Evolutionary conservation across 345 rosid genomes (phyloP).

Genomic region (Clausena lansium): DNA sequence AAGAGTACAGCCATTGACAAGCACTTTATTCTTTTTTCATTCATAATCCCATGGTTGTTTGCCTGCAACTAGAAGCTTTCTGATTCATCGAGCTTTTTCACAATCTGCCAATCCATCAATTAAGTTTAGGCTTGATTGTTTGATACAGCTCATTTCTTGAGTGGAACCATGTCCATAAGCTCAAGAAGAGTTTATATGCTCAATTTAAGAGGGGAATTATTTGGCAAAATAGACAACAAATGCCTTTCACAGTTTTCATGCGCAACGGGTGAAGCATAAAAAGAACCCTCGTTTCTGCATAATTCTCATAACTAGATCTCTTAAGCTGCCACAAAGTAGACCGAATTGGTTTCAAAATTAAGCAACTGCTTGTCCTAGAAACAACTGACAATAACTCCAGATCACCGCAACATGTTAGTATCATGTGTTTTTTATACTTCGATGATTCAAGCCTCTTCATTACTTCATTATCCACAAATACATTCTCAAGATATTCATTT

Average conservation of each 20-base stretch:
- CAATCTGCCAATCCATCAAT: not conserved
- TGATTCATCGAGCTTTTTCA: not conserved
- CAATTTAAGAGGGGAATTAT: not conserved
- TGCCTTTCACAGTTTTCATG: not conserved
- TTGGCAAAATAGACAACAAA: not conserved
- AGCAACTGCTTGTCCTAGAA: not conserved
- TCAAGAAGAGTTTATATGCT: not conserved
- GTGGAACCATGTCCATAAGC: not conserved
- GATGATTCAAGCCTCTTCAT: not conserved
- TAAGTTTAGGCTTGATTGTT: not conserved
- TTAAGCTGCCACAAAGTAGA: not conserved
- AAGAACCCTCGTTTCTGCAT: not conserved
- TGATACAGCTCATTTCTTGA: not conserved
- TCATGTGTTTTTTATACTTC: not conserved
- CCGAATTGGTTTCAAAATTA: not conserved
- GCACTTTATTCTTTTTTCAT: not conserved
- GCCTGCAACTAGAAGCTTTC: not conserved
- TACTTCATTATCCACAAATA: not conserved
- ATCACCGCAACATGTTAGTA: not conserved
- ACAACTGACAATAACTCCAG: not conserved
- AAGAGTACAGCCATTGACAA: not conserved
- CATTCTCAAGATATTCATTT: conserved; percentile 3
- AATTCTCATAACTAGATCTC: not conserved
- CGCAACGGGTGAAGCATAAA: not conserved
- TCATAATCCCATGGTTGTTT: not conserved